Evolutionary conservation across 2,329 filamentous ascomycete genomes (phyloP).

Genomic region (Botrytis galanthina): DNA sequence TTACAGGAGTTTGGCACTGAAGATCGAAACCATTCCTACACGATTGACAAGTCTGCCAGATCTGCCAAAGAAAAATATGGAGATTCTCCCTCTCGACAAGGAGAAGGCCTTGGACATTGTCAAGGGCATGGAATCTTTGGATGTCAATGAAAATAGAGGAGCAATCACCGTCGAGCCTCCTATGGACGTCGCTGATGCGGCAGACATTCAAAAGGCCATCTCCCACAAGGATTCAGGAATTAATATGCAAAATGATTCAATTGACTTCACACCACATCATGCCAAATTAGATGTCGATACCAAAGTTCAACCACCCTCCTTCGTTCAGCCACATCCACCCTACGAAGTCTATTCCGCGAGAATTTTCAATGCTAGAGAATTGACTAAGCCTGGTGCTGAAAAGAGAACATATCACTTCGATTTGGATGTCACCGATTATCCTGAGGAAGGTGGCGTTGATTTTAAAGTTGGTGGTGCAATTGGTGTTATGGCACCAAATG

Average conservation of each 20-base stretch:
- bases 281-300: conserved; percentile 47
- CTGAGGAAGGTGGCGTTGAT: conserved; percentile 77
- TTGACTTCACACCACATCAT: conserved; percentile 38
- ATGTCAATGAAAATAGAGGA: neutral
- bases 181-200: conserved; percentile 6
- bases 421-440: conserved; percentile 93
- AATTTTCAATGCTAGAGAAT: conserved; percentile 77
- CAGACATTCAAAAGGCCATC: neutral
- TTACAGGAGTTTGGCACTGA: conserved; percentile 74
- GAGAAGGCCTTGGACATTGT: conserved; percentile 34
- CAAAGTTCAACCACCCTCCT: conserved; percentile 72
- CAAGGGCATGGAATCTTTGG: neutral
- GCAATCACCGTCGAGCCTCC: conserved; percentile 26
- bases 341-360: conserved; percentile 90
- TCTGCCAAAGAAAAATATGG: conserved; percentile 72
- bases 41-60: conserved; percentile 68
- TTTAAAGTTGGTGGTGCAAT: conserved; percentile 97
- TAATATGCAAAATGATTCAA: conserved; percentile 38
- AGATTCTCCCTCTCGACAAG: conserved; percentile 58
- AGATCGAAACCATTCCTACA: conserved; percentile 71
- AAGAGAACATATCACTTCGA: conserved; percentile 98
- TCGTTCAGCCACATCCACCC: conserved; percentile 91
- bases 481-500: conserved; percentile 87
- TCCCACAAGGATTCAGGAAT: conserved; percentile 52
- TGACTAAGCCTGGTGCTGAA: conserved; percentile 85